phyloP scores from a whole-genome alignment of 2,329 filamentous ascomycete species.

The Cercospora beticola region DNA sequence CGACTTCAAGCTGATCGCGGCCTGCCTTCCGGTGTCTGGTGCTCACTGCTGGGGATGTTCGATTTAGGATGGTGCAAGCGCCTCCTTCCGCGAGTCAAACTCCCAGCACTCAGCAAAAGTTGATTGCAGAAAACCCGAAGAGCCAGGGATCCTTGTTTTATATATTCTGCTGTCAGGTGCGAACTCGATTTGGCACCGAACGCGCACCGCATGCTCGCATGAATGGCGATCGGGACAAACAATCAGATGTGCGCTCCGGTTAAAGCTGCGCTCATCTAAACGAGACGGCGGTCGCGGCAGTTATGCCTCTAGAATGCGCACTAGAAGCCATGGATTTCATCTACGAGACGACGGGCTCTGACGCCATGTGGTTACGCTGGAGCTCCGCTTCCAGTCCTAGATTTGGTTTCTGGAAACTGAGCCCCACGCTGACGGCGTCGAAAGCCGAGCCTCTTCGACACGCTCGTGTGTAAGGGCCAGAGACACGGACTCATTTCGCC shows the following conservation, averaged over 20 bases:
- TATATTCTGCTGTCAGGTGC: neutral
- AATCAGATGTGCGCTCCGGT: neutral
- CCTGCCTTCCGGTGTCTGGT: neutral
- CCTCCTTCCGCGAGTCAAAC: conserved; percentile 18
- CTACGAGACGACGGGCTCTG: conserved; percentile 19
- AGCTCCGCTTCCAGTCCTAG: conserved; percentile 1
- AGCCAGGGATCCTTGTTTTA: conserved; percentile 19
- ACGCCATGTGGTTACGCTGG: conserved; percentile 19
- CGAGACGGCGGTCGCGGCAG: conserved; percentile 11
- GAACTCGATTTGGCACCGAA: conserved; percentile 5
- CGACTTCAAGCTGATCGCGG: neutral
- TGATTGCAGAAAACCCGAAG: conserved; percentile 13
- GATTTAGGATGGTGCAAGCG: conserved; percentile 3
- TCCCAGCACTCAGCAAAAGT: conserved; percentile 13
- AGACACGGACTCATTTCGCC: conserved; percentile 19
- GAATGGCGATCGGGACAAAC: neutral
- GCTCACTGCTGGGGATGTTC: neutral
- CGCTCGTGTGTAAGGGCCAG: neutral
- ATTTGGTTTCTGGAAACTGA: conserved; percentile 10
- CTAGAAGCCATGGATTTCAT: conserved; percentile 17
- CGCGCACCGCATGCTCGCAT: neutral
- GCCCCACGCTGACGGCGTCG: conserved; percentile 13
- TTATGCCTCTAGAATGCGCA: conserved; percentile 17
- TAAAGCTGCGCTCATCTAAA: conserved; percentile 10
- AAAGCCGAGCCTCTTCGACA: conserved; percentile 7